Evolutionary conservation across 495 filamentous ascomycete genomes (phyloP).

Genomic region (Penicillium simplicissimum): DNA sequence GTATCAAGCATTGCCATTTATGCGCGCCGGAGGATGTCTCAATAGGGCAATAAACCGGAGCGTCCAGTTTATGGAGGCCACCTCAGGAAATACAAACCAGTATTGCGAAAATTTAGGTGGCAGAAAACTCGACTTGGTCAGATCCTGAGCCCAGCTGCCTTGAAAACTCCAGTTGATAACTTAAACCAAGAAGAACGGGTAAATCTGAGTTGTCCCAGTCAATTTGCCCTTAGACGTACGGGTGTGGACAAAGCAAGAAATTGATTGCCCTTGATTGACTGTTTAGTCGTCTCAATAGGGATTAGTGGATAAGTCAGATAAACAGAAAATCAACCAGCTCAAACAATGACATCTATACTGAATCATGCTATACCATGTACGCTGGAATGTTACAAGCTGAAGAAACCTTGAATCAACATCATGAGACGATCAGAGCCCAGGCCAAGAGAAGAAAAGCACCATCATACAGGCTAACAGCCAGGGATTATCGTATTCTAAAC

Average conservation of each 20-base stretch:
- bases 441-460: not conserved
- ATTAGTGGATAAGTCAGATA: no score
- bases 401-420: not conserved
- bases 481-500: slow-evolving; percentile 4
- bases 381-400: not conserved
- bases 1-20: no score
- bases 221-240: not conserved
- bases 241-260: not conserved
- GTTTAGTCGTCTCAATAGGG: not conserved
- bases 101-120: no score
- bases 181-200: not conserved
- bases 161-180: no score
- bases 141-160: not conserved
- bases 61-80: no score
- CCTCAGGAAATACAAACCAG: no score
- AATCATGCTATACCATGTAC: not conserved
- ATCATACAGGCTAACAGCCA: not conserved
- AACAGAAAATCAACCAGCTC: not conserved
- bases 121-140: not conserved
- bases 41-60: no score
- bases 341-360: not conserved
- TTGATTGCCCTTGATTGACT: not conserved
- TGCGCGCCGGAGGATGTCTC: no score
- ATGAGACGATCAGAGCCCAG: not conserved
- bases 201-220: not conserved